Base-by-base conservation (phyloP, 352 stramenopile species). In the Plasmopara halstedii region DNA sequence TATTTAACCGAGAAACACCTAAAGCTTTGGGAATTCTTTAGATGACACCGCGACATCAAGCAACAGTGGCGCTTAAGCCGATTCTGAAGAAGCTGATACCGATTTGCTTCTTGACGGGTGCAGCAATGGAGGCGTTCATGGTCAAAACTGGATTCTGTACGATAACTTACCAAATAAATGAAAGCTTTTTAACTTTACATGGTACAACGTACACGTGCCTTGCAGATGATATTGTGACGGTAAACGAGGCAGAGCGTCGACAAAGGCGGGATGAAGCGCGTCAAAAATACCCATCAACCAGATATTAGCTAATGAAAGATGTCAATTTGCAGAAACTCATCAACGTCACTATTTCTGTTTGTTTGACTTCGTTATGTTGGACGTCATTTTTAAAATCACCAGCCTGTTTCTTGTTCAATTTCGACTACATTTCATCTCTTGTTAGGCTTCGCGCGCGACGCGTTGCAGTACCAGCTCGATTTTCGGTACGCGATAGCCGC, bases 121-220 rank as follows among this genome's bases (percentile, higher is more conserved):
- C 82, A 13, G 72, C 57, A 22, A 91, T 95, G 67, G 83, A 95
- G 62, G 32, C 76, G 10, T 92, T 95, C 51, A 95, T 95, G 83
- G 82, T 95, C 61, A 90, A 93, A 49, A 90, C 81, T 0, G 81
- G 78, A 23, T 93, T 93, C 55, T 93, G 81, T 93, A 61, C 55
- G 81, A n/a, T n/a, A n/a, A n/a, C n/a, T n/a, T n/a, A n/a, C n/a
- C n/a, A n/a, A n/a, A n/a, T n/a, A n/a, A n/a, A n/a, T n/a, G n/a
- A n/a, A n/a, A n/a, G n/a, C n/a, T n/a, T n/a, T n/a, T n/a, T n/a
- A n/a, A n/a, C n/a, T n/a, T 18, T 31, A 7, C 25, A 19, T 23
- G 33, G 13, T 20, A 27, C 25, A 40, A 54, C 25, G 22, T 38
- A 31, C 10, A 38, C 48, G n/a, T 50, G n/a, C 39, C 46, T 33